Conservation (phyloP, 805 yeast genomes). For the Brettanomyces anomalus region DNA sequence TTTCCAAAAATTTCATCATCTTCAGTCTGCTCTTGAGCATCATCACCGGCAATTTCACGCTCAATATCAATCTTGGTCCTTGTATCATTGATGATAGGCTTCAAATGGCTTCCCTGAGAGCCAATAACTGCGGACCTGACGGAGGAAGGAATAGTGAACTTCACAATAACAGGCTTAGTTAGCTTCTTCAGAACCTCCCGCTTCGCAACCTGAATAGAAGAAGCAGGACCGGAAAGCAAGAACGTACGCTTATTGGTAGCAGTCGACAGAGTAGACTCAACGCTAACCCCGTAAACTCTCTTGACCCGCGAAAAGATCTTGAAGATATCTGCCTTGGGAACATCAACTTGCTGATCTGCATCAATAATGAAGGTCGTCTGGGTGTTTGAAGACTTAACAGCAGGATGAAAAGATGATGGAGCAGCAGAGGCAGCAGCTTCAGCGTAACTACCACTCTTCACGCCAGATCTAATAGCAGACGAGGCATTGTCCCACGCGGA, state of each 20-base stretch:
- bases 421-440: constrained; percentile 15
- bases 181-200: constrained; percentile 67
- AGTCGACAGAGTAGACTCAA: constrained; percentile 77
- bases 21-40: constrained; percentile 6
- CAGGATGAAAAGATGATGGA: constrained; percentile 23
- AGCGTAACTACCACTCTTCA: constrained; percentile 9
- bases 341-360: constrained; percentile 55
- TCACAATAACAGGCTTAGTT: constrained; percentile 59
- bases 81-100: constrained; percentile 63
- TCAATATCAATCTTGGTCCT: constrained; percentile 68
- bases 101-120: constrained; percentile 72
- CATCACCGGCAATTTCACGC: constrained; percentile 12
- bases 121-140: constrained; percentile 79
- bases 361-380: constrained; percentile 77
- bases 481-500: constrained; percentile 20
- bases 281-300: constrained; percentile 49
- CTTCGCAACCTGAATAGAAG: constrained; percentile 59
- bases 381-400: constrained; percentile 48
- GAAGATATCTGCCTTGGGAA: constrained; percentile 57
- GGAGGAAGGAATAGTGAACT: constrained; percentile 64
- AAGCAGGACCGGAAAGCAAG: constrained; percentile 67
- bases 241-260: constrained; percentile 74
- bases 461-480: constrained; percentile 8
- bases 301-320: constrained; percentile 58
- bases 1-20: constrained; percentile 56